Conservation (phyloP, 2,329 filamentous ascomycete species). For the Xylaria sp. region DNA sequence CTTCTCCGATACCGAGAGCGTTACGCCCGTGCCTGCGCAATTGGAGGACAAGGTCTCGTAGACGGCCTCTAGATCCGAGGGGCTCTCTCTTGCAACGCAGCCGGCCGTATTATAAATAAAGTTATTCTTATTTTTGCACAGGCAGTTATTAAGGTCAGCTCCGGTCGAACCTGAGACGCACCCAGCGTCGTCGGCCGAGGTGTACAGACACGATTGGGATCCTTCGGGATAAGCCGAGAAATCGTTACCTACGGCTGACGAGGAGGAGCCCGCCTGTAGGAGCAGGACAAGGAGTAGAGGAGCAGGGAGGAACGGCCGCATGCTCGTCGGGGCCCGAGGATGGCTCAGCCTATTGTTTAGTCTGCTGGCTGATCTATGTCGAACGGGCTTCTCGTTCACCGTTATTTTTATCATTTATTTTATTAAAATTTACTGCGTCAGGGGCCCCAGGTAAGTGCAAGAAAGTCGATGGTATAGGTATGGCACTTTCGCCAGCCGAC, state of each 20-base stretch:
- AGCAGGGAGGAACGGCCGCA: slow-evolving; percentile 39
- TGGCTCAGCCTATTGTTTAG: neutral
- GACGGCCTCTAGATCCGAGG: slow-evolving; percentile 54
- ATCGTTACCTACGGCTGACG: slow-evolving; percentile 51
- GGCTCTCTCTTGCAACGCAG: slow-evolving; percentile 56
- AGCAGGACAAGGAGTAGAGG: slow-evolving; percentile 47
- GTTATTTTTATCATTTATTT: neutral
- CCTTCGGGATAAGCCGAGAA: slow-evolving; percentile 57
- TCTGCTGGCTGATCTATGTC: neutral
- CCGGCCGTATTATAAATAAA: slow-evolving; percentile 61
- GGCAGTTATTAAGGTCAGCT: slow-evolving; percentile 58
- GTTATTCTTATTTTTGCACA: slow-evolving; percentile 61
- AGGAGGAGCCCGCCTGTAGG: slow-evolving; percentile 40
- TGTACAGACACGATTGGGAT: slow-evolving; percentile 57
- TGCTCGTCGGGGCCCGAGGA: slow-evolving; percentile 23
- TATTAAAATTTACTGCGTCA: neutral
- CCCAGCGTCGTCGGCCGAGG: slow-evolving; percentile 53
- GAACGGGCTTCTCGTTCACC: neutral
- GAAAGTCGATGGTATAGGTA: slow-evolving; percentile 1
- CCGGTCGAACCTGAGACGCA: slow-evolving; percentile 55
- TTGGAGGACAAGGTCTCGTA: slow-evolving; percentile 58
- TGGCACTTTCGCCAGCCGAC: neutral
- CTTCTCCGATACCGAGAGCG: slow-evolving; percentile 55
- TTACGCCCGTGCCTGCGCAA: slow-evolving; percentile 58
- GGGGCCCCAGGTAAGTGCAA: neutral